Evolutionary conservation across 2,329 filamentous ascomycete species (phyloP).

Genomic region (Calonectria crousiana): DNA sequence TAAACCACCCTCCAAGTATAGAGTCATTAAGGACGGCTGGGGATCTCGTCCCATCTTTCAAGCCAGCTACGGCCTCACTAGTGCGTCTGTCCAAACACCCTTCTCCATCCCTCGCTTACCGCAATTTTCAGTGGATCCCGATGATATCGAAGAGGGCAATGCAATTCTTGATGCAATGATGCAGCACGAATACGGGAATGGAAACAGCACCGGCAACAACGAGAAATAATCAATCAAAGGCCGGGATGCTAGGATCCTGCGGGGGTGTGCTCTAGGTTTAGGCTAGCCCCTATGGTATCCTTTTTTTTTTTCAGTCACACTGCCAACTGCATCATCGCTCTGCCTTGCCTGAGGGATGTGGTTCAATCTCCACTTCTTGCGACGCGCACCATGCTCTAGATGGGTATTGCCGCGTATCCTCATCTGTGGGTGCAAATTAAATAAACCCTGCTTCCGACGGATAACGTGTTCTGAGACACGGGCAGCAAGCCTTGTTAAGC

Average conservation of each 20-base stretch:
- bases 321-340: background rate
- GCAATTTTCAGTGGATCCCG: slow-evolving; percentile 12
- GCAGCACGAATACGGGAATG: background rate
- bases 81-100: background rate
- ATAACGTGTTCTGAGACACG: background rate
- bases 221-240: background rate
- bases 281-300: background rate
- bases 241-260: background rate
- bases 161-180: slow-evolving; percentile 17
- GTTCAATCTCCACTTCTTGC: slow-evolving; percentile 6
- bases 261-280: background rate
- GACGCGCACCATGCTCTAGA: background rate
- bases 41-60: slow-evolving; percentile 18
- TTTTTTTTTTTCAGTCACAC: background rate
- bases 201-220: background rate
- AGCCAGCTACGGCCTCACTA: slow-evolving; percentile 3
- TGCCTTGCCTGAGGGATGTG: slow-evolving; percentile 6
- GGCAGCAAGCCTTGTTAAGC: background rate
- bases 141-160: slow-evolving; percentile 14
- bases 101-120: background rate
- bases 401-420: background rate
- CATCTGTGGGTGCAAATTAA: slow-evolving; percentile 4
- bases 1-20: background rate
- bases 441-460: background rate
- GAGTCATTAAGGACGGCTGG: slow-evolving; percentile 18